Conservation (phyloP, 1,139 yeast genomes). For the Candida sp. region DNA sequence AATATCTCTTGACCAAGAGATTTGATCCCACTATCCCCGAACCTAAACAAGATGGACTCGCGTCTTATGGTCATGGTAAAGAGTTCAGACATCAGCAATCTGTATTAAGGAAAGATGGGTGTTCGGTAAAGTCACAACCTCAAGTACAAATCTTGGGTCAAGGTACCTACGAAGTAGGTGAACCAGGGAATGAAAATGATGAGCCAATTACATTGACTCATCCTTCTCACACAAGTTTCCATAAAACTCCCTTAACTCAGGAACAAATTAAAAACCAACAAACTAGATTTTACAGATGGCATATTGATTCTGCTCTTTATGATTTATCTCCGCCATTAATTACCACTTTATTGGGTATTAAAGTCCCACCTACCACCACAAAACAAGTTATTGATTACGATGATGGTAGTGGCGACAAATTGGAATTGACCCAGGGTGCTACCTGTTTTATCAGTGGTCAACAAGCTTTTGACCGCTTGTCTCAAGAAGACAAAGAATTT, state of each 20-base stretch:
- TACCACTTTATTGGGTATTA: slow-evolving; percentile 77
- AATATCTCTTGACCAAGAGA: slow-evolving; percentile 67
- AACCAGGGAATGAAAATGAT: slow-evolving; percentile 62
- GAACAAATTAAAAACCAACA: slow-evolving; percentile 58
- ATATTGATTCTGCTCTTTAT: slow-evolving; percentile 84
- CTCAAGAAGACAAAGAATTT: slow-evolving; percentile 66
- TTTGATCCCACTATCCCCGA: slow-evolving; percentile 71
- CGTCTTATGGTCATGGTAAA: slow-evolving; percentile 81
- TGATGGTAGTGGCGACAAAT: slow-evolving; percentile 62
- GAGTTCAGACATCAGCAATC: slow-evolving; percentile 78
- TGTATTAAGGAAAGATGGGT: slow-evolving; percentile 76
- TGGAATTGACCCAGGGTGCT: slow-evolving; percentile 76
- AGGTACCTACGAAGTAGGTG: slow-evolving; percentile 66
- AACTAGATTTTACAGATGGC: slow-evolving; percentile 91
- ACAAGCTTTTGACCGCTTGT: slow-evolving; percentile 62
- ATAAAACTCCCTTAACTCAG: slow-evolving; percentile 59
- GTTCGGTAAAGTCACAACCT: slow-evolving; percentile 75
- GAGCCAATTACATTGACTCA: slow-evolving; percentile 64
- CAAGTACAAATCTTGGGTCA: slow-evolving; percentile 90
- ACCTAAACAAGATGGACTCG: slow-evolving; percentile 39
- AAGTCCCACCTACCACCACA: slow-evolving; percentile 61
- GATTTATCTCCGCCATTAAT: slow-evolving; percentile 83
- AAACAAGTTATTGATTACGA: slow-evolving; percentile 53
- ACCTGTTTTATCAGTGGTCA: slow-evolving; percentile 86
- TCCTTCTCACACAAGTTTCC: slow-evolving; percentile 81